These are phyloP conservation scores for grape (Vitis vinifera) DNA, from an alignment of 164 flowering plant species.

Conservation along the genomic window DNA sequence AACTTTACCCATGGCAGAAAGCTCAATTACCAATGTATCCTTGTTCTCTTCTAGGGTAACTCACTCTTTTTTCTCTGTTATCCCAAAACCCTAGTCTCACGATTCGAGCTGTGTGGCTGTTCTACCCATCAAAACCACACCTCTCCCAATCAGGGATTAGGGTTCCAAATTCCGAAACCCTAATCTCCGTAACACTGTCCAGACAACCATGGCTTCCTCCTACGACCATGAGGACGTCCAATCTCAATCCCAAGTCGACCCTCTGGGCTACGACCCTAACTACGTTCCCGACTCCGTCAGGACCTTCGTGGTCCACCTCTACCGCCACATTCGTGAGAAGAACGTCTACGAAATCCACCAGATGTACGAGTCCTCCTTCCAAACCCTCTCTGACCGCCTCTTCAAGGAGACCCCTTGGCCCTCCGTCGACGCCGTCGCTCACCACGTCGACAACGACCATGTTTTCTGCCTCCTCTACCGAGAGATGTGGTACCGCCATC, in stretches of 20 bases:
- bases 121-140: no score
- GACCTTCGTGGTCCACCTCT: conserved; percentile 88
- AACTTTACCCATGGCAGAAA: no score
- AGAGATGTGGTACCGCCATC: conserved; percentile 98
- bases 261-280: conserved; percentile 70
- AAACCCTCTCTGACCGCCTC: conserved; percentile 69
- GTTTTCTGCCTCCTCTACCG: conserved; percentile 91
- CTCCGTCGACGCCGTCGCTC: conserved; percentile 82
- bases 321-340: conserved; percentile 95
- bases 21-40: no score
- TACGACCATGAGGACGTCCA: conserved; percentile 36
- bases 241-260: conserved; percentile 7
- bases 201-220: conserved; percentile 18
- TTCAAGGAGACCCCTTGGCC: conserved; percentile 98
- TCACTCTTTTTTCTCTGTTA: not conserved
- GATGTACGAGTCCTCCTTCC: conserved; percentile 95
- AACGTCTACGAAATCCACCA: conserved; percentile 97
- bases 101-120: no score
- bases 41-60: not conserved
- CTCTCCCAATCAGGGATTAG: not conserved
- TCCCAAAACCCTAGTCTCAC: conserved; percentile 4
- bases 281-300: conserved; percentile 95
- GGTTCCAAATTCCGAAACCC: not conserved
- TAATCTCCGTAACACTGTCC: not conserved
- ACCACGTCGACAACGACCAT: conserved; percentile 86